Conservation (phyloP, 805 yeast genomes). For the Metschnikowia matae region DNA sequence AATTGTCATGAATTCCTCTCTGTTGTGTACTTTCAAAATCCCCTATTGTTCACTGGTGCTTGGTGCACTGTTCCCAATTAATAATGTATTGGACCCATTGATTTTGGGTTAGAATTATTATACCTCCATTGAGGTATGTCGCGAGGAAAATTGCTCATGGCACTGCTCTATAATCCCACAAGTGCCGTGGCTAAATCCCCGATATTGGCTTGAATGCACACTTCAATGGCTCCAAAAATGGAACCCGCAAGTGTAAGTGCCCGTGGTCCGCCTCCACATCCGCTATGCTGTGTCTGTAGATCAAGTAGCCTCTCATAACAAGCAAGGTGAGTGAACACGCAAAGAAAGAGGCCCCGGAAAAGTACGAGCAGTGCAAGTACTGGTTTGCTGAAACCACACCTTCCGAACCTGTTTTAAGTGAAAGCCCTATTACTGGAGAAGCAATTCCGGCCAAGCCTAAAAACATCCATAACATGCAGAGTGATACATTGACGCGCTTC, state of each 20-base stretch:
- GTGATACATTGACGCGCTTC: constrained; percentile 44
- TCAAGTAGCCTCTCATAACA: constrained; percentile 51
- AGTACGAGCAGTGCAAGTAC: constrained; percentile 52
- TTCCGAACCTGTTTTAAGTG: constrained; percentile 34
- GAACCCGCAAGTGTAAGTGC: constrained; percentile 17
- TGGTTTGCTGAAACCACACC: constrained; percentile 37
- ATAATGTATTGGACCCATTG: too few relatives aligned
- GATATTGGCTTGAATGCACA: constrained; percentile 7
- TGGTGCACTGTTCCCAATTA: too few relatives aligned
- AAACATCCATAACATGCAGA: constrained; percentile 51
- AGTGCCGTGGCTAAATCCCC: not conserved
- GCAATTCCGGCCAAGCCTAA: constrained; percentile 49
- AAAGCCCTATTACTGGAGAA: constrained; percentile 59
- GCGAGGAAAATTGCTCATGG: too few relatives aligned
- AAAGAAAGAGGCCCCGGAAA: constrained; percentile 54
- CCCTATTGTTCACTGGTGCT: too few relatives aligned
- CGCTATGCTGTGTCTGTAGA: constrained; percentile 41
- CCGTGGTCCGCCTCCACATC: constrained; percentile 15
- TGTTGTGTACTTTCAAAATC: too few relatives aligned
- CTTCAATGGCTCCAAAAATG: constrained; percentile 12
- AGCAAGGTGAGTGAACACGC: constrained; percentile 42
- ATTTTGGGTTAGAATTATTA: too few relatives aligned
- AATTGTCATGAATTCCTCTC: too few relatives aligned
- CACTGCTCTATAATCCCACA: not conserved
- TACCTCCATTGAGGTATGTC: too few relatives aligned